These are phyloP conservation scores for Ceratocystis albifundus DNA, from an alignment of 2,329 filamentous ascomycete genomes.

Conservation along the genomic window DNA sequence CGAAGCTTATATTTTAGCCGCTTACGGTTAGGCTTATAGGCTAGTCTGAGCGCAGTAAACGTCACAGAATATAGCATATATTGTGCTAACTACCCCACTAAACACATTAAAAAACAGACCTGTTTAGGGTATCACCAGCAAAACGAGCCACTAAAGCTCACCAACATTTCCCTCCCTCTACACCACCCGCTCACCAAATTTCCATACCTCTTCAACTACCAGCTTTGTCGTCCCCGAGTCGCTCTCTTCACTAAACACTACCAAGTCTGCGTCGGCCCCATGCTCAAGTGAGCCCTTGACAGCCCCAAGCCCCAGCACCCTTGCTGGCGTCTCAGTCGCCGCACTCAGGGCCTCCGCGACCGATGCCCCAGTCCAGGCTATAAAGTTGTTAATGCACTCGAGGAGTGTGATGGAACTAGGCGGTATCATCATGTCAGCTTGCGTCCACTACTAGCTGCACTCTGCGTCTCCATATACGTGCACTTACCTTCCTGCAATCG, in stretches of 20 bases:
- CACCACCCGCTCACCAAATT: conserved; percentile 52
- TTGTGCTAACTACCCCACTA: too few relatives aligned
- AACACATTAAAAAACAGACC: too few relatives aligned
- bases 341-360: conserved; percentile 58
- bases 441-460: not conserved
- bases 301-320: conserved; percentile 57
- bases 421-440: not conserved
- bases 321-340: conserved; percentile 65
- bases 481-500: conserved; percentile 61
- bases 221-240: conserved; percentile 40
- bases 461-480: not conserved
- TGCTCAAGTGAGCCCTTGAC: conserved; percentile 54
- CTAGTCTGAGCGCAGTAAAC: too few relatives aligned
- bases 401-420: conserved; percentile 57
- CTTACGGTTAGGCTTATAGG: too few relatives aligned
- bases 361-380: conserved; percentile 58
- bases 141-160: not conserved
- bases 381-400: conserved; percentile 72
- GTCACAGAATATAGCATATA: too few relatives aligned
- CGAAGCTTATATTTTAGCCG: too few relatives aligned
- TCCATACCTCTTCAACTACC: conserved; percentile 66
- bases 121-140: too few relatives aligned
- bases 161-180: not conserved
- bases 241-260: conserved; percentile 50
- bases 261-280: conserved; percentile 57